Percentiles rank a stretch among this genome's conserved stretches.
Evolutionary conservation across 305 asterid genomes (phyloP).

Genomic region (Withania somnifera): DNA sequence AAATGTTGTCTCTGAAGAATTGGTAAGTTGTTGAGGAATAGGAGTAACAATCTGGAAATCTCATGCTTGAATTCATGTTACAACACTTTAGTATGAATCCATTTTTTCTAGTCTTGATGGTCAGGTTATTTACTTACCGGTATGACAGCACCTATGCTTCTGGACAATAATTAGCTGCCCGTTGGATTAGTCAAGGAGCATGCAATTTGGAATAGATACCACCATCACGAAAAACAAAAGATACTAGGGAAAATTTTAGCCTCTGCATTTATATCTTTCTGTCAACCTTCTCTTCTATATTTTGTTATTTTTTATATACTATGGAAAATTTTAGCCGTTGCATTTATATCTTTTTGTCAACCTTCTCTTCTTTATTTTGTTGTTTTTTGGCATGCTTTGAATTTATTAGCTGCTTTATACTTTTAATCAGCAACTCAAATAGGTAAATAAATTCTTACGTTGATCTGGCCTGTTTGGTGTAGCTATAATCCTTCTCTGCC

Average conservation of each 20-base stretch:
- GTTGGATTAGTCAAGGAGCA: neutral
- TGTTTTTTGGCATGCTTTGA: neutral
- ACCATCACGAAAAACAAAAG: neutral
- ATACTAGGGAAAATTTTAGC: neutral
- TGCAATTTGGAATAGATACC: neutral
- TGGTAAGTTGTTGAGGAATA: neutral
- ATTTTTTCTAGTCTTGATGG: neutral
- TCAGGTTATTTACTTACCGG: neutral
- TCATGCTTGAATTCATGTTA: neutral
- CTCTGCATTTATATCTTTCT: neutral
- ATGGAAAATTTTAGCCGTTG: neutral
- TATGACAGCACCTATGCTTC: neutral
- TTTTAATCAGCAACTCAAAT: neutral
- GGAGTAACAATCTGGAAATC: neutral
- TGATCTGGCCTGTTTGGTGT: slow-evolving; percentile 15
- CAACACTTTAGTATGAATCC: neutral
- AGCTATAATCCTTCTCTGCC: slow-evolving; percentile 66
- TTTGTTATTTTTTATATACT: neutral
- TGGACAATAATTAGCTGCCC: neutral
- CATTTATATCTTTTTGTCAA: neutral
- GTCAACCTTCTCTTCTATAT: neutral
- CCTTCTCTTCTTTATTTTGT: neutral
- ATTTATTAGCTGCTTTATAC: neutral
- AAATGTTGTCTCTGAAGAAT: neutral
- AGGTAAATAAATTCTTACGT: neutral